Base-by-base conservation (phyloP, 2,329 filamentous ascomycete species). In the Botrytis sinoallii region DNA sequence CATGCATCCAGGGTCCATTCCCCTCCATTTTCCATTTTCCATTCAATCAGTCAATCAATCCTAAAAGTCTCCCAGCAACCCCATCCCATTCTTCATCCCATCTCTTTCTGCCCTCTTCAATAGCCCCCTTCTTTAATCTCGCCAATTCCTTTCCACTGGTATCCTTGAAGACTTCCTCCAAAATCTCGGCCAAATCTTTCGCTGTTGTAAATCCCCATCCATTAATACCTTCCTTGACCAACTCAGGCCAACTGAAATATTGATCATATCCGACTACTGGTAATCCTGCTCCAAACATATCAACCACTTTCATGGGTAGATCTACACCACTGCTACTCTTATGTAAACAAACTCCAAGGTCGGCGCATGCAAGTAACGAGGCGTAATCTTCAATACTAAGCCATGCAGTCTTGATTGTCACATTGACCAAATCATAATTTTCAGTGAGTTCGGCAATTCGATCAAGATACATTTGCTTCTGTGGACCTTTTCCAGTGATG, bases 221-320 rank as follows among this genome's bases (percentile, higher is more conserved):
- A 81, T 98, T 98, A 57, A 90, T 86, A 0, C 93, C 92, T 79
- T 98, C 95, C 70, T 88, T 91, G 40, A 99, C 93, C n/a, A 99
- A 85, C 84, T 99, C 96, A 3, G 89, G 86, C 87, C 97, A 97
- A 75, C 95, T 95, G 80, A 95, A 91, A 80, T 97, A 99, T 3
- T 88, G 88, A 40, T 89, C 89, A 87, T 96, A 98, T 6, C 94
- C 95, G 0, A 92, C 91, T 0, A 99, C 96, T 0, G 96, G 96
- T 42, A 99, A 85, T 0, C 95, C 96, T 0, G 95, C 92, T 3
- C 96, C 96, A 81, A 99, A 98, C 95, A 99, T 98, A 81, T 99
- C 96, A 22, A 99, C 95, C 1, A 99, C 94, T 84, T 99, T 99
- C 96, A 99, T 99, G 0, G 96, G 96, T 32, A 99, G 85, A 82